Evolutionary conservation across 306 rosid genomes (phyloP).

Genomic region (Lupinus albus): DNA sequence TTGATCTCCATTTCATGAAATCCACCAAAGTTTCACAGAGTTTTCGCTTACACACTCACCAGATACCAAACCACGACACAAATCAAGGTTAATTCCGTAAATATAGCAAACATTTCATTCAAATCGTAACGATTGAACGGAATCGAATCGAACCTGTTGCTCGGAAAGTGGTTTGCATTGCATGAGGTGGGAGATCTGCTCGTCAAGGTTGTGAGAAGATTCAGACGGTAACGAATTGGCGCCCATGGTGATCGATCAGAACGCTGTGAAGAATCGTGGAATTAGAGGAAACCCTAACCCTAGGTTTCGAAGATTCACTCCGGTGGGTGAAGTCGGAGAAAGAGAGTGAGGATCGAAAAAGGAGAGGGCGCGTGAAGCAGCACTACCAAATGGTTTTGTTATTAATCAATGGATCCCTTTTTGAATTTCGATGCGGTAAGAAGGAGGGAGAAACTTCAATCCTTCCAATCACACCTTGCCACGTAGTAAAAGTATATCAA

Average conservation of each 20-base stretch:
- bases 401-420: background rate
- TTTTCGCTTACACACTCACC: background rate
- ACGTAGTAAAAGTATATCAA: no score
- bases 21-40: slow-evolving; percentile 8
- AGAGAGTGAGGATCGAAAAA: slow-evolving; percentile 9
- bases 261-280: slow-evolving; percentile 1
- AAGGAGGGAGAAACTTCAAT: slow-evolving; percentile 10
- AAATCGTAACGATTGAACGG: slow-evolving; percentile 26
- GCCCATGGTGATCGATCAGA: slow-evolving; percentile 59
- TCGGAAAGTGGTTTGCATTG: slow-evolving; percentile 98
- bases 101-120: background rate
- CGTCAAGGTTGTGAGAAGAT: slow-evolving; percentile 66
- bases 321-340: slow-evolving; percentile 30
- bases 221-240: slow-evolving; percentile 65
- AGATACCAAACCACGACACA: background rate
- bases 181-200: slow-evolving; percentile 99
- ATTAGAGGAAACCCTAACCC: slow-evolving; percentile 49
- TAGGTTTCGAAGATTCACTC: slow-evolving; percentile 20
- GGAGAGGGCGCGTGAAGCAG: slow-evolving; percentile 55
- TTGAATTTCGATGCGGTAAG: slow-evolving; percentile 9
- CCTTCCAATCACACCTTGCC: background rate
- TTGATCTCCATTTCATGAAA: slow-evolving; percentile 24
- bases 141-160: slow-evolving; percentile 66
- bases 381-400: slow-evolving; percentile 42
- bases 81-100: slow-evolving; percentile 26